phyloP scores from a whole-genome alignment of 176 grass and related monocot species.

The Juncus inflexus region DNA sequence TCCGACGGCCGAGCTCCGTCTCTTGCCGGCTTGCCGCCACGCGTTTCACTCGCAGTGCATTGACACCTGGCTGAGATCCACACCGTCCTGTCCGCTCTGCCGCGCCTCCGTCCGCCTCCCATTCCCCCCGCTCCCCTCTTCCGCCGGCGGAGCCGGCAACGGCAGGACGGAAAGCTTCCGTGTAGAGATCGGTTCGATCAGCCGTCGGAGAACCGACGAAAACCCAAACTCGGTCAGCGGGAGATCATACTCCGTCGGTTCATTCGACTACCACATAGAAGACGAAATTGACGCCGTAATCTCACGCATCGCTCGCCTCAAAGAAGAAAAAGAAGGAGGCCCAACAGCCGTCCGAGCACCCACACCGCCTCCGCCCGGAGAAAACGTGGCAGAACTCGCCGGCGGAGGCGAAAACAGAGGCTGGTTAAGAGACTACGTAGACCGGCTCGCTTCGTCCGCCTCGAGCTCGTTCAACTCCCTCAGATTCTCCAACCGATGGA shows the following conservation, averaged over 20 bases:
- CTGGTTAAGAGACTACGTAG: slow-evolving; percentile 84
- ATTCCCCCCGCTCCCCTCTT: slow-evolving; percentile 42
- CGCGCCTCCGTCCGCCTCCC: slow-evolving; percentile 63
- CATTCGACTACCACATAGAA: slow-evolving; percentile 80
- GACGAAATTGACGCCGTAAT: slow-evolving; percentile 82
- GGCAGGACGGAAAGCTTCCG: slow-evolving; percentile 56
- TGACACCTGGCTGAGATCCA: slow-evolving; percentile 85
- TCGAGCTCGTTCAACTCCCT: slow-evolving; percentile 45
- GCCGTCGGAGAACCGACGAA: slow-evolving; percentile 46
- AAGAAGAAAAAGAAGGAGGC: slow-evolving; percentile 28
- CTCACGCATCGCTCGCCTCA: slow-evolving; percentile 37
- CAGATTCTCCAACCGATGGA: slow-evolving; percentile 60
- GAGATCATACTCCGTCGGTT: slow-evolving; percentile 66
- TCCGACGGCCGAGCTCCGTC: slow-evolving; percentile 71
- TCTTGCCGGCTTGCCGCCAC: slow-evolving; percentile 81
- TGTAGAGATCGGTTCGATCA: slow-evolving; percentile 79
- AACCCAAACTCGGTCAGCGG: slow-evolving; percentile 31
- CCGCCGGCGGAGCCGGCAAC: slow-evolving; percentile 17
- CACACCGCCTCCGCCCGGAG: slow-evolving; percentile 25
- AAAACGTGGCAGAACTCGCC: slow-evolving; percentile 64
- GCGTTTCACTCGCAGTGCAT: slow-evolving; percentile 84
- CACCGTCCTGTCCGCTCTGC: slow-evolving; percentile 83
- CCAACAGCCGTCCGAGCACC: background rate
- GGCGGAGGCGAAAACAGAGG: slow-evolving; percentile 44
- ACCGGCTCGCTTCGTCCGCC: slow-evolving; percentile 68